A percentile compares a stretch with the other conserved stretches of the same genome.
These are phyloP conservation scores for Spizellomyces sp. DNA, from an alignment of 192 early-diverging fungal species.

Conservation along the genomic window DNA sequence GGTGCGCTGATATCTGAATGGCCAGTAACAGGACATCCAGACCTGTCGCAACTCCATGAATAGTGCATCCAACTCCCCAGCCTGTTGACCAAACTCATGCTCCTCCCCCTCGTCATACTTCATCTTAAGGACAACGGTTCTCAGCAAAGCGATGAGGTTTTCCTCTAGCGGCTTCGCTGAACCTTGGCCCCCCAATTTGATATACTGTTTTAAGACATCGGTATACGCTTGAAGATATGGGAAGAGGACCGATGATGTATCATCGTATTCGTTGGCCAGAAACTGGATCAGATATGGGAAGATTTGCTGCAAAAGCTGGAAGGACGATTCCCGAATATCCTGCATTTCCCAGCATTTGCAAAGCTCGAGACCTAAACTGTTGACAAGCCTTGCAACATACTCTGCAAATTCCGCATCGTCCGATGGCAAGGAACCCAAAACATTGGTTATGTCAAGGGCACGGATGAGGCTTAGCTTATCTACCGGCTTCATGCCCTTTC, in stretches of 20 bases:
- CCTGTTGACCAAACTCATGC: constrained; percentile 70
- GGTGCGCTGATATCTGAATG: no score
- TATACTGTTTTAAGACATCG: constrained; percentile 58
- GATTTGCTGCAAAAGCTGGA: constrained; percentile 70
- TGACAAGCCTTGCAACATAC: constrained; percentile 69
- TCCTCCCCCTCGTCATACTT: constrained; percentile 87
- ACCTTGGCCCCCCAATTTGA: constrained; percentile 5
- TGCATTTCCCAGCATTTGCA: constrained; percentile 64
- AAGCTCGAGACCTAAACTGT: constrained; percentile 73
- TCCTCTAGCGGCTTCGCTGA: constrained; percentile 15
- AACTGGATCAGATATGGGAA: constrained; percentile 80
- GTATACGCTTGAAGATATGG: constrained; percentile 73
- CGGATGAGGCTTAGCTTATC: constrained; percentile 90
- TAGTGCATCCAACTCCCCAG: constrained; percentile 77
- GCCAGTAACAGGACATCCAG: neutral
- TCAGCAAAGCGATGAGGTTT: constrained; percentile 52
- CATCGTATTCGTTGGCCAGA: constrained; percentile 80
- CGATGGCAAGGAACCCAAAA: constrained; percentile 36
- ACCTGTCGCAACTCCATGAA: constrained; percentile 73
- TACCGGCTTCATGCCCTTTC: constrained; percentile 88
- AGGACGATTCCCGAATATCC: constrained; percentile 53
- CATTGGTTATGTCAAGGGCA: constrained; percentile 61
- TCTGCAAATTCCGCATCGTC: constrained; percentile 72
- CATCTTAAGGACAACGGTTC: constrained; percentile 80
- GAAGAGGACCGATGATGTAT: constrained; percentile 77